phyloP scores from a whole-genome alignment of 441 rosid genomes.

The Erodium texanum region DNA sequence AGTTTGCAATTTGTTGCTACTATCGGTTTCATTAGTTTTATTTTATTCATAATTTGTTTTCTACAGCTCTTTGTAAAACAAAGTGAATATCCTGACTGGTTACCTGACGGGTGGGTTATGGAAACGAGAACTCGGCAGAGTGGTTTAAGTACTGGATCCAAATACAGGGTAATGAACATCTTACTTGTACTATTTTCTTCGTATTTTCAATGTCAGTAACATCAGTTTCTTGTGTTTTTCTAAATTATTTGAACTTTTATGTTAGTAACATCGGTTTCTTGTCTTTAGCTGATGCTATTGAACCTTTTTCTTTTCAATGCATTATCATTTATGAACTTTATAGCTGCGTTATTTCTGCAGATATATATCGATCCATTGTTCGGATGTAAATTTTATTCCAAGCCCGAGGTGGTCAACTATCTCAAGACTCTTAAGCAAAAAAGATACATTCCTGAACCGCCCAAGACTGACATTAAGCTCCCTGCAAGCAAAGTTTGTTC shows the following conservation, averaged over 20 bases:
- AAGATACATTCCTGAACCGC: slow-evolving; percentile 12
- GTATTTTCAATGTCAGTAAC: background rate
- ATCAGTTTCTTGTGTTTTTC: background rate
- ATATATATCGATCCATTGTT: slow-evolving; percentile 25
- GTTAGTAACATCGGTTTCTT: too few relatives aligned
- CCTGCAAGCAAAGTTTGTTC: slow-evolving; percentile 25
- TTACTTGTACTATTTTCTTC: background rate
- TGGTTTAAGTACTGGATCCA: slow-evolving; percentile 19
- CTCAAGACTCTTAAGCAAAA: slow-evolving; percentile 21
- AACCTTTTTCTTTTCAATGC: background rate
- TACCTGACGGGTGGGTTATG: slow-evolving; percentile 33
- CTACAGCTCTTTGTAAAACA: slow-evolving; percentile 19
- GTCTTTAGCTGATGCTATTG: too few relatives aligned
- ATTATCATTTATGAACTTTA: background rate
- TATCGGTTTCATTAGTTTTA: slow-evolving; percentile 11
- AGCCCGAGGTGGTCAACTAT: slow-evolving; percentile 32
- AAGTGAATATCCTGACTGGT: slow-evolving; percentile 33
- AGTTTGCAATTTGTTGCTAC: slow-evolving; percentile 14
- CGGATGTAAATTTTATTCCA: slow-evolving; percentile 32
- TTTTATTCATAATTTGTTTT: slow-evolving; percentile 11
- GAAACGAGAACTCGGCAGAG: slow-evolving; percentile 24
- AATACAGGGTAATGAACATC: slow-evolving; percentile 30
- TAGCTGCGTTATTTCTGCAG: slow-evolving; percentile 23
- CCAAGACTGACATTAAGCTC: slow-evolving; percentile 3
- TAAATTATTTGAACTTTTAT: background rate